Conservation (phyloP, 768 basidiomycete species). For the Kwoniella newhampshirensis region DNA sequence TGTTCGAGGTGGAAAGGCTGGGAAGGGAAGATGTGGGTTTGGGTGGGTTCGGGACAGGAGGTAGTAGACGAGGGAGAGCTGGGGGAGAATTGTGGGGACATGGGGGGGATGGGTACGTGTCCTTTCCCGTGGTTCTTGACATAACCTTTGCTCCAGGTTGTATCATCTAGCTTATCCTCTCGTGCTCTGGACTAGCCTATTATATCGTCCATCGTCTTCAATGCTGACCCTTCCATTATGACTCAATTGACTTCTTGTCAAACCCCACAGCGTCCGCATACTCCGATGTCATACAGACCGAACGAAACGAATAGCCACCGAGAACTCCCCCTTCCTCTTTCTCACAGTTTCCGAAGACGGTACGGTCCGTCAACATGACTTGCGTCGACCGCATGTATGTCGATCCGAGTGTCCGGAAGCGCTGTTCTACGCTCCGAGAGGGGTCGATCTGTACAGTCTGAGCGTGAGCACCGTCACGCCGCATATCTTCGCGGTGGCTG, state of each 20-base stretch:
- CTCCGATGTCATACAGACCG: conserved; percentile 68
- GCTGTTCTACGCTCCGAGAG: conserved; percentile 61
- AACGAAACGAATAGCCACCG: conserved; percentile 73
- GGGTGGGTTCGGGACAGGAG: conserved; percentile 34
- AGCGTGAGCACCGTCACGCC: conserved; percentile 75
- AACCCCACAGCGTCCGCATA: conserved; percentile 45
- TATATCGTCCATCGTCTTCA: background rate
- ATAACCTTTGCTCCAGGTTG: too few relatives aligned
- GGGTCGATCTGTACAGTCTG: conserved; percentile 68
- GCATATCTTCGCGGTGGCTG: conserved; percentile 81
- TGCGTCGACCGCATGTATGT: conserved; percentile 71
- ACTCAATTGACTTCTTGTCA: too few relatives aligned
- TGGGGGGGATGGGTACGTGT: conserved; percentile 41
- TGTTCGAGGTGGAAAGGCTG: conserved; percentile 66
- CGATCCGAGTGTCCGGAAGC: conserved; percentile 65
- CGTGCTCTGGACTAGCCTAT: too few relatives aligned
- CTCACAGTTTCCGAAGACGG: conserved; percentile 65
- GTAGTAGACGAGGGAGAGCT: conserved; percentile 21
- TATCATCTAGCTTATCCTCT: too few relatives aligned
- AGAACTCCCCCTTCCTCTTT: conserved; percentile 40
- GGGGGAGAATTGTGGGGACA: conserved; percentile 23
- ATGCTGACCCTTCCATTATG: background rate
- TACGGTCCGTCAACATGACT: conserved; percentile 81
- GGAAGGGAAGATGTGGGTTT: conserved; percentile 45
- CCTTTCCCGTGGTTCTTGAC: too few relatives aligned